A percentile compares a stretch with the other conserved stretches of the same genome.
Evolutionary conservation across 108 stramenopile genomes (phyloP).

Genomic region (Nitzschia sp.): DNA sequence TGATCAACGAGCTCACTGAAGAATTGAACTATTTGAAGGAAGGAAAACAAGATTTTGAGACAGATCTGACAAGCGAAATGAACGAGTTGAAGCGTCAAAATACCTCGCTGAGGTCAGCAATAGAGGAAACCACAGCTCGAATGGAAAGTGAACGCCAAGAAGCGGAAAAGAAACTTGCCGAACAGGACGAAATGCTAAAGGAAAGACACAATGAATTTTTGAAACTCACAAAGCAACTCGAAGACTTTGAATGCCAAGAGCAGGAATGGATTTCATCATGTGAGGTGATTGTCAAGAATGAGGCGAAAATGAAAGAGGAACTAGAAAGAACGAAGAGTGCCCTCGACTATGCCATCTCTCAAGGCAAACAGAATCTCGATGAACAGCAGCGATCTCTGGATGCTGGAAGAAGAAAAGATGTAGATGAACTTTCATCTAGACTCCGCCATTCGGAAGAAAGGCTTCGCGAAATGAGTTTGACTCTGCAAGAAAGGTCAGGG

Average conservation of each 20-base stretch:
- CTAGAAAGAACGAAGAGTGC: constrained; percentile 16
- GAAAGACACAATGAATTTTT: constrained; percentile 17
- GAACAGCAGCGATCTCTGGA: constrained; percentile 7
- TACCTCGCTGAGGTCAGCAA: neutral
- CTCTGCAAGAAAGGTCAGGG: constrained; percentile 23
- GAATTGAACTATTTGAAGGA: constrained; percentile 8
- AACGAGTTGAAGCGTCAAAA: constrained; percentile 20
- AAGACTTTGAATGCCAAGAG: constrained; percentile 12
- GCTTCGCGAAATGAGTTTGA: constrained; percentile 8
- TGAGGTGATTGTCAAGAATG: constrained; percentile 15
- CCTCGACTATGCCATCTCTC: constrained; percentile 15
- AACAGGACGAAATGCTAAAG: constrained; percentile 4
- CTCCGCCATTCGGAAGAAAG: constrained; percentile 11
- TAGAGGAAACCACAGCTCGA: neutral
- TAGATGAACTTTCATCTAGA: constrained; percentile 3
- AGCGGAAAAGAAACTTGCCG: constrained; percentile 1
- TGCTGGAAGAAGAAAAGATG: constrained; percentile 8
- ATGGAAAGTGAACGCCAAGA: constrained; percentile 7
- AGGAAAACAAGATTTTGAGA: neutral
- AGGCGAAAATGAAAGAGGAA: constrained; percentile 9
- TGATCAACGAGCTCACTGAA: constrained; percentile 6
- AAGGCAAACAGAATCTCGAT: constrained; percentile 16
- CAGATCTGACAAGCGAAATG: constrained; percentile 1
- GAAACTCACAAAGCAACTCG: constrained; percentile 1
- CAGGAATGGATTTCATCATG: constrained; percentile 1